These are phyloP conservation scores for Astrephomene gubernaculifera DNA, from an alignment of 139 green algal species.

Conservation along the genomic window DNA sequence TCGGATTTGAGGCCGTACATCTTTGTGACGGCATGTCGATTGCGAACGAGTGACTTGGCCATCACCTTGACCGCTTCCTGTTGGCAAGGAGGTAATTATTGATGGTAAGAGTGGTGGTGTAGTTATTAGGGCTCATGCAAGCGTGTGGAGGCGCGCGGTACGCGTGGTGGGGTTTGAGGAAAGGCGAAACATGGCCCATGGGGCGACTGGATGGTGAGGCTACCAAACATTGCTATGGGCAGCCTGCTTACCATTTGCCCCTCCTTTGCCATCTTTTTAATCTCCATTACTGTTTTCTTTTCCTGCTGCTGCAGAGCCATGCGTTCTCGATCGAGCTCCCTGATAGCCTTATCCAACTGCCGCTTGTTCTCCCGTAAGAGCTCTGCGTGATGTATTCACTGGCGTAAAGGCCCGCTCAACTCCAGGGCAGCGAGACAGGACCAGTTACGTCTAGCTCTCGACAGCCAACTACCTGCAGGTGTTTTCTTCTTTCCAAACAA, in stretches of 20 bases:
- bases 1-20: constrained; percentile 96
- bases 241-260: constrained; percentile 93
- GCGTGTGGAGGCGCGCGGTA: no score
- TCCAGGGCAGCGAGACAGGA: no score
- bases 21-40: constrained; percentile 97
- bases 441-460: constrained; percentile 20
- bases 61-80: constrained; percentile 98
- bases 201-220: no score
- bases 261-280: constrained; percentile 98
- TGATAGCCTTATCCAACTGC: constrained; percentile 97
- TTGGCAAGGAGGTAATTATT: not conserved
- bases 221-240: no score
- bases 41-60: constrained; percentile 98
- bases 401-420: no score
- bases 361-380: constrained; percentile 98
- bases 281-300: constrained; percentile 95
- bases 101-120: not conserved
- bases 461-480: constrained; percentile 54
- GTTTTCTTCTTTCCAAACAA: constrained; percentile 91
- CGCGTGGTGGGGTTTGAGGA: no score
- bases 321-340: constrained; percentile 92
- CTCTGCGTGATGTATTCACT: no score
- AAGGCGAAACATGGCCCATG: no score
- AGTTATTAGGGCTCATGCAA: no score
- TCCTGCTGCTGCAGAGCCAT: constrained; percentile 78